phyloP scores from a whole-genome alignment of 306 rosid species.

The Luffa acutangula region DNA sequence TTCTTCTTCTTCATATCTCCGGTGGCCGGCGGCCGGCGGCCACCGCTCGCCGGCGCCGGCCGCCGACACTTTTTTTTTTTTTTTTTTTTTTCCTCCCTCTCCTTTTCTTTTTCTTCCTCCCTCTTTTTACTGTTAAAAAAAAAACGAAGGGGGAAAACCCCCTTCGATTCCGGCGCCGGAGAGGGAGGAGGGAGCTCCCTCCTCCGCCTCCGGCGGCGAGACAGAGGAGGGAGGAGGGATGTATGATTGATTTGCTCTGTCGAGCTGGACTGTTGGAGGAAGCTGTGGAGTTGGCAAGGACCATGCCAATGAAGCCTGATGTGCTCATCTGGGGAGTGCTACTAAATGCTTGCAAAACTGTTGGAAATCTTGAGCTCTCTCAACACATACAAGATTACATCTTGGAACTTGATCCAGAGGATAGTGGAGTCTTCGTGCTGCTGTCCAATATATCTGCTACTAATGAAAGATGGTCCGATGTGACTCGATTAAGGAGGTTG shows the following conservation, averaged over 20 bases:
- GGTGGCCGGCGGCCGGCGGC: too few species aligned
- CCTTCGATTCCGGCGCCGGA: too few species aligned
- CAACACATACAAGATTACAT: slow-evolving; percentile 36
- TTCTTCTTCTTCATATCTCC: too few species aligned
- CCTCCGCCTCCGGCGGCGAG: too few species aligned
- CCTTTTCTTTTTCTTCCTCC: too few species aligned
- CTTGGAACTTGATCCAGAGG: slow-evolving; percentile 33
- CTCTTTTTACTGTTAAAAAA: too few species aligned
- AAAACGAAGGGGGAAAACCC: too few species aligned
- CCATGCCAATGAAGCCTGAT: slow-evolving; percentile 82
- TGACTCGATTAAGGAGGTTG: slow-evolving; percentile 48
- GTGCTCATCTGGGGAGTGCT: slow-evolving; percentile 62
- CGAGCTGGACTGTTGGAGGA: slow-evolving; percentile 56
- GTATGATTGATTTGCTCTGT: slow-evolving; percentile 73
- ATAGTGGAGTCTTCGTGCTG: slow-evolving; percentile 70
- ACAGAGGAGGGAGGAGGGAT: too few species aligned
- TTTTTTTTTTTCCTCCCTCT: too few species aligned
- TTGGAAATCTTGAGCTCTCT: slow-evolving; percentile 42
- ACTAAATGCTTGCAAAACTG: slow-evolving; percentile 43
- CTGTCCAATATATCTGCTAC: slow-evolving; percentile 64
- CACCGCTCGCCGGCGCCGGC: too few species aligned
- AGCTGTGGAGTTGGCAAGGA: slow-evolving; percentile 51
- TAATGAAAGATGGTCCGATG: slow-evolving; percentile 60
- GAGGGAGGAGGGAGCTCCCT: too few species aligned
- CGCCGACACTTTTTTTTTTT: too few species aligned